phyloP scores from a whole-genome alignment of 345 rosid species.

The Orychophragmus violaceus region DNA sequence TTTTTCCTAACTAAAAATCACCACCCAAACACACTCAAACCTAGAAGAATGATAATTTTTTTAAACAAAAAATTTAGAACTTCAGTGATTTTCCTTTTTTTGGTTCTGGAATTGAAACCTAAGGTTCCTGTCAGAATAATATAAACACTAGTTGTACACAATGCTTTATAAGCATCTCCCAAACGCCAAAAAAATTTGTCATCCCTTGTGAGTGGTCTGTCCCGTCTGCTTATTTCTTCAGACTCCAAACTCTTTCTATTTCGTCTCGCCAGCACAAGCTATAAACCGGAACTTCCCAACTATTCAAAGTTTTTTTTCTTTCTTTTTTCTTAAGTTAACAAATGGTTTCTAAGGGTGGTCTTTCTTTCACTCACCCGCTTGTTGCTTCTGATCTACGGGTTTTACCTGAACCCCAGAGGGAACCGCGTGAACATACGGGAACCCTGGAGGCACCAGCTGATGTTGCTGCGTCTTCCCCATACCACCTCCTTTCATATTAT shows the following conservation, averaged over 20 bases:
- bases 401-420: conserved; percentile 63
- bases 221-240: conserved; percentile 11
- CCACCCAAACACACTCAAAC: not conserved
- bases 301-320: conserved; percentile 1
- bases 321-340: not conserved
- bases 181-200: conserved; percentile 24
- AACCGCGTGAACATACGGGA: conserved; percentile 48
- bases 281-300: conserved; percentile 22
- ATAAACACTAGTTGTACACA: conserved; percentile 30
- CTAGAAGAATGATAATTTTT: conserved; percentile 24
- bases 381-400: conserved; percentile 81
- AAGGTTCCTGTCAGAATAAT: conserved; percentile 21
- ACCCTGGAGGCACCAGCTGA: conserved; percentile 58
- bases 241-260: not conserved
- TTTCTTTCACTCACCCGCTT: conserved; percentile 68
- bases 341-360: not conserved
- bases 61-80: not conserved
- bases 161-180: conserved; percentile 16
- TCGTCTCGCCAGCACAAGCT: conserved; percentile 25
- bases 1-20: not conserved
- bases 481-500: conserved; percentile 65
- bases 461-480: conserved; percentile 49
- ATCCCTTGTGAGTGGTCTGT: not conserved
- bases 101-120: not conserved
- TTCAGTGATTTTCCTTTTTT: not conserved